Conservation (phyloP, 306 rosid species). For the Cercis canadensis region DNA sequence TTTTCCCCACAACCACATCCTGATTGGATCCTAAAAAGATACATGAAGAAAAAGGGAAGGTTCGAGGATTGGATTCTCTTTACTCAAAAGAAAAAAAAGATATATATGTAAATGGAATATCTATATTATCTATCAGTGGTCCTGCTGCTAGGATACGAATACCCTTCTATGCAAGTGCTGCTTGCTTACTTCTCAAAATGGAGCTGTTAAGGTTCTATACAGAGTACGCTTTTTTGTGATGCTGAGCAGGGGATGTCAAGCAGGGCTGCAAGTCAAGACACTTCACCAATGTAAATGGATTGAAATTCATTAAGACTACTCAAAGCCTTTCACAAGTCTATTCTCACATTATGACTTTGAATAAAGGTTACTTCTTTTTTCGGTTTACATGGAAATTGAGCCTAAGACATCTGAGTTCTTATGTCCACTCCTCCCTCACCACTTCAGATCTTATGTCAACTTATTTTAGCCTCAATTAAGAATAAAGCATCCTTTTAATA, state of each 20-base stretch:
- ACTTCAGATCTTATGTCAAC: no score
- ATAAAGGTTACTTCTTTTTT: background rate
- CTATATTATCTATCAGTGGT: no score
- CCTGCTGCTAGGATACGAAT: background rate
- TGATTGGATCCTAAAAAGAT: background rate
- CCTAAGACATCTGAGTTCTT: no score
- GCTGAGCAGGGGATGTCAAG: background rate
- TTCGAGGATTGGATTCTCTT: constrained; percentile 1
- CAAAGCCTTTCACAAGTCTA: background rate
- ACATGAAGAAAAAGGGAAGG: background rate
- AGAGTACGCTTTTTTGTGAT: background rate
- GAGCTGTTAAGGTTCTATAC: constrained; percentile 33
- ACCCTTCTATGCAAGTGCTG: background rate
- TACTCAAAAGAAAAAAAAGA: background rate
- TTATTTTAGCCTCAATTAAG: no score
- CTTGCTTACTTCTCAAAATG: constrained; percentile 25
- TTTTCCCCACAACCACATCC: no score
- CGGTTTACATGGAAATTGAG: background rate
- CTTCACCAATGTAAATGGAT: background rate
- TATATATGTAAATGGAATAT: background rate
- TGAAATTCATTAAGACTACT: background rate
- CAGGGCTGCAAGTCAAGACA: background rate
- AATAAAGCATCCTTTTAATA: no score
- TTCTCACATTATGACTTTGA: background rate
- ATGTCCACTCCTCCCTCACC: background rate